A percentile compares a stretch with the other conserved stretches of the same genome.
Evolutionary conservation across 768 basidiomycete species (phyloP).

Genomic region (Pulveroboletus sp.): DNA sequence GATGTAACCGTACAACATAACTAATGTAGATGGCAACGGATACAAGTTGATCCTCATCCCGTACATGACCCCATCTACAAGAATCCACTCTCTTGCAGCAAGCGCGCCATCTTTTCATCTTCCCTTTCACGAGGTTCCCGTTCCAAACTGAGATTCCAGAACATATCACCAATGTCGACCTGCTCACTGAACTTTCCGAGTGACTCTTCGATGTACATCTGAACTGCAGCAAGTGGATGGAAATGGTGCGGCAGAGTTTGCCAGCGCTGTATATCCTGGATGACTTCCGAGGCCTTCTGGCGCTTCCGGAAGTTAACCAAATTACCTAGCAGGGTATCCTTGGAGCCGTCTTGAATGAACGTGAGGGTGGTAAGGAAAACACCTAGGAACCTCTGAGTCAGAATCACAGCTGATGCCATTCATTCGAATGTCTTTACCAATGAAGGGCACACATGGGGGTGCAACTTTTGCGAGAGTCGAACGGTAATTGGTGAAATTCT

Average conservation of each 20-base stretch:
- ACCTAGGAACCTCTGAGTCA: slow-evolving; percentile 43
- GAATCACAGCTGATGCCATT: background rate
- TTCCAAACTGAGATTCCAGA: slow-evolving; percentile 83
- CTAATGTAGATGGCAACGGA: slow-evolving; percentile 1
- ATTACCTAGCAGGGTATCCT: slow-evolving; percentile 70
- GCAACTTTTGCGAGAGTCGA: slow-evolving; percentile 75
- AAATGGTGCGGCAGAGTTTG: slow-evolving; percentile 90
- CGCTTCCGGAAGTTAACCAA: slow-evolving; percentile 96
- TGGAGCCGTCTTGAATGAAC: slow-evolving; percentile 97
- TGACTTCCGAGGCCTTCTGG: slow-evolving; percentile 92
- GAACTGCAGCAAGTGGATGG: slow-evolving; percentile 57
- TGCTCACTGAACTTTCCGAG: slow-evolving; percentile 68
- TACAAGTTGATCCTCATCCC: slow-evolving; percentile 5
- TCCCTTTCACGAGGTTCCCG: slow-evolving; percentile 93
- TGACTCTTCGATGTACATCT: slow-evolving; percentile 72
- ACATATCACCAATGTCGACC: slow-evolving; percentile 64
- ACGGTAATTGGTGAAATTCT: slow-evolving; percentile 92
- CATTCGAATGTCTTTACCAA: slow-evolving; percentile 51
- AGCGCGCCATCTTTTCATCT: slow-evolving; percentile 92
- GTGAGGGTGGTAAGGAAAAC: slow-evolving; percentile 94
- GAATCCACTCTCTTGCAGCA: slow-evolving; percentile 87
- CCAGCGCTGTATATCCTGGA: slow-evolving; percentile 95
- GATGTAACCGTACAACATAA: slow-evolving; percentile 22
- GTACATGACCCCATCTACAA: slow-evolving; percentile 37
- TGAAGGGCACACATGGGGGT: slow-evolving; percentile 95